phyloP scores from a whole-genome alignment of 352 stramenopile species.

The Phytophthora syringae region DNA sequence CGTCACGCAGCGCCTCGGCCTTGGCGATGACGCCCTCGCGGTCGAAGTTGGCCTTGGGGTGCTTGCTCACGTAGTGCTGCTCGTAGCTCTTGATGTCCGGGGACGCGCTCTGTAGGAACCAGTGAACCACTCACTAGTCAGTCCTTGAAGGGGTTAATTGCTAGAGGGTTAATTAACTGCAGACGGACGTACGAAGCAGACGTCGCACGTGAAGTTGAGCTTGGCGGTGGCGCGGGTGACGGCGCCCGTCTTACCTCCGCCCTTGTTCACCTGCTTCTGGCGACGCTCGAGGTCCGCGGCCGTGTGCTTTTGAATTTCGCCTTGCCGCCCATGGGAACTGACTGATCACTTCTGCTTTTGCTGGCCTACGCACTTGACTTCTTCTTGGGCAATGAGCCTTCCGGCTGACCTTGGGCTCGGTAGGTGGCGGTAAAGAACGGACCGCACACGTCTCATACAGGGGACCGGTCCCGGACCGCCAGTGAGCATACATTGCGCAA shows the following conservation, averaged over 20 bases:
- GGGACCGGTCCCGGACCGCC: conserved; percentile 21
- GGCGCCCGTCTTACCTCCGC: conserved; percentile 54
- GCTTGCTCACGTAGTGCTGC: conserved; percentile 66
- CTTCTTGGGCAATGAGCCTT: conserved; percentile 28
- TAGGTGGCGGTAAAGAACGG: conserved; percentile 24
- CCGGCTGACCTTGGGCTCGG: not conserved
- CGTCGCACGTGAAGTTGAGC: conserved; percentile 74
- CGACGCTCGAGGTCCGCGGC: conserved; percentile 60
- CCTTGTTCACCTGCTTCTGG: conserved; percentile 66
- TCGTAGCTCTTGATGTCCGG: conserved; percentile 73
- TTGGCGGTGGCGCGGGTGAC: conserved; percentile 47
- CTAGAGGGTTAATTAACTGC: too few species aligned
- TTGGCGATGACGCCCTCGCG: conserved; percentile 54
- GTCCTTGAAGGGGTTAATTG: too few species aligned
- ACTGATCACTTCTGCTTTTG: conserved; percentile 7
- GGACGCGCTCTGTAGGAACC: conserved; percentile 50
- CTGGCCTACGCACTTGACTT: conserved; percentile 12
- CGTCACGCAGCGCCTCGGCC: conserved; percentile 55
- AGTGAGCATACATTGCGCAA: too few species aligned
- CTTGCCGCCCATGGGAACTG: conserved; percentile 81
- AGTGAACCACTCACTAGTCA: too few species aligned
- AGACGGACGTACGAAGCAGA: conserved; percentile 72
- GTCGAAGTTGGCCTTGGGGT: conserved; percentile 61
- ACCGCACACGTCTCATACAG: conserved; percentile 26
- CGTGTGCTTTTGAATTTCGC: conserved; percentile 82